A percentile compares a stretch with the other conserved stretches of the same genome.
Evolutionary conservation across 352 stramenopile species (phyloP).

Genomic region (Achlya hypogyna): DNA sequence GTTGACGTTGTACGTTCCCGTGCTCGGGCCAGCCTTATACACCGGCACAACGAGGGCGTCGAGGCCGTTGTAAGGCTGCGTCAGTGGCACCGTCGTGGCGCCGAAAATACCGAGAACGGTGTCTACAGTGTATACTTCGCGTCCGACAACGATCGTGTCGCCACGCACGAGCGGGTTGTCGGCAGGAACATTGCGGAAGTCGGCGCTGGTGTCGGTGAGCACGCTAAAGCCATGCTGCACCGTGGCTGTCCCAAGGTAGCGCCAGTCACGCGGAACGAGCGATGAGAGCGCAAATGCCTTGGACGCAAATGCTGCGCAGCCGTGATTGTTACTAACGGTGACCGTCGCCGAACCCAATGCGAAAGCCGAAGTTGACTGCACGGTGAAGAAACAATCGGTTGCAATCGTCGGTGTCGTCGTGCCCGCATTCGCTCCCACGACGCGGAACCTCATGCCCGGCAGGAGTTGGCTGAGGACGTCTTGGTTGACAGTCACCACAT

Average conservation of each 20-base stretch:
- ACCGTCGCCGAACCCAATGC: conserved; percentile 25
- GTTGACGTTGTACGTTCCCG: conserved; percentile 72
- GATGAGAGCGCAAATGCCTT: conserved; percentile 41
- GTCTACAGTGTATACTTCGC: conserved; percentile 60
- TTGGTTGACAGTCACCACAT: conserved; percentile 39
- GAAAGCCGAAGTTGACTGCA: conserved; percentile 36
- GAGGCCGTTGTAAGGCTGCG: conserved; percentile 44
- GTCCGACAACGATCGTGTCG: conserved; percentile 72
- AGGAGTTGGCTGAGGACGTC: conserved; percentile 54
- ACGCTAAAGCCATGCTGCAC: conserved; percentile 22
- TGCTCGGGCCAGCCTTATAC: conserved; percentile 46
- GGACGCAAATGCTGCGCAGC: conserved; percentile 40
- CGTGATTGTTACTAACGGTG: conserved; percentile 39
- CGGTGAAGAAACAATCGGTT: conserved; percentile 65
- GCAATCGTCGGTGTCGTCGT: conserved; percentile 22
- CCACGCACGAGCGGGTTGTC: conserved; percentile 53
- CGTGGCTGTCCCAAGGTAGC: conserved; percentile 61
- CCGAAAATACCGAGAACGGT: conserved; percentile 43
- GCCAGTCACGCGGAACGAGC: conserved; percentile 45
- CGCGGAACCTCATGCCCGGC: conserved; percentile 44
- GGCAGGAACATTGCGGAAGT: conserved; percentile 27
- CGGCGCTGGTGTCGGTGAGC: conserved; percentile 37
- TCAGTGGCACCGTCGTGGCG: conserved; percentile 56
- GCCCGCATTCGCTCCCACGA: conserved; percentile 49
- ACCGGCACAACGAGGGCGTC: conserved; percentile 49